Conservation (phyloP, 106 monocot genomes). For the Dendrobium catenatum region DNA sequence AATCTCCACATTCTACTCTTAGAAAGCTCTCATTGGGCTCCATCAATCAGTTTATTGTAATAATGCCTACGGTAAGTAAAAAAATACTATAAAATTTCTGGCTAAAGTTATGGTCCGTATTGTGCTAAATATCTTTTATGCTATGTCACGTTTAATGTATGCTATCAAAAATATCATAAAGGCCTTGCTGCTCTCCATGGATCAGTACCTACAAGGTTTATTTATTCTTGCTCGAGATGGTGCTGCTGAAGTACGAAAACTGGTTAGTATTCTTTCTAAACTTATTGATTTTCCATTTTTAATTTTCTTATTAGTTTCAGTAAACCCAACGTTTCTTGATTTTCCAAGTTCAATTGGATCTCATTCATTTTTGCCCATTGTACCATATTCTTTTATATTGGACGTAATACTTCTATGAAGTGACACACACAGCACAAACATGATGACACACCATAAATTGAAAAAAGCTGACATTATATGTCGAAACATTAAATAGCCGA, state of each 20-base stretch:
- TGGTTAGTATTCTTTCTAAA: slow-evolving; percentile 40
- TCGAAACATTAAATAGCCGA: too few relatives aligned
- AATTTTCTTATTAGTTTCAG: not conserved
- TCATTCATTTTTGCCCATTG: not conserved
- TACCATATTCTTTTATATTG: not conserved
- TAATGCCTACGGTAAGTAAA: slow-evolving; percentile 78
- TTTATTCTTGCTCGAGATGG: slow-evolving; percentile 81
- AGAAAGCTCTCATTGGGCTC: slow-evolving; percentile 84
- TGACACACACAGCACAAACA: too few relatives aligned
- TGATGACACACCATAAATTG: too few relatives aligned
- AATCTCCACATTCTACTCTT: slow-evolving; percentile 70
- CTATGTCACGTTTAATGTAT: not conserved
- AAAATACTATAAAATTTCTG: slow-evolving; percentile 6
- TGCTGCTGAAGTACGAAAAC: slow-evolving; percentile 81
- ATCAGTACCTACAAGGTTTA: slow-evolving; percentile 91
- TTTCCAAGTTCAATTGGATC: not conserved
- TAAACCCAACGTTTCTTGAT: not conserved
- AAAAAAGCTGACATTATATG: too few relatives aligned
- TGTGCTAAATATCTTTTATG: not conserved
- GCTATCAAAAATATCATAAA: slow-evolving; percentile 22
- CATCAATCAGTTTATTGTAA: slow-evolving; percentile 93
- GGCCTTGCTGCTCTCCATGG: slow-evolving; percentile 88
- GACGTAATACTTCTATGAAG: not conserved
- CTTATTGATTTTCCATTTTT: not conserved
- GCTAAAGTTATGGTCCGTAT: not conserved